Conservation (phyloP, 2,329 filamentous ascomycete species). For the Paracorniculantispora psalliotae region DNA sequence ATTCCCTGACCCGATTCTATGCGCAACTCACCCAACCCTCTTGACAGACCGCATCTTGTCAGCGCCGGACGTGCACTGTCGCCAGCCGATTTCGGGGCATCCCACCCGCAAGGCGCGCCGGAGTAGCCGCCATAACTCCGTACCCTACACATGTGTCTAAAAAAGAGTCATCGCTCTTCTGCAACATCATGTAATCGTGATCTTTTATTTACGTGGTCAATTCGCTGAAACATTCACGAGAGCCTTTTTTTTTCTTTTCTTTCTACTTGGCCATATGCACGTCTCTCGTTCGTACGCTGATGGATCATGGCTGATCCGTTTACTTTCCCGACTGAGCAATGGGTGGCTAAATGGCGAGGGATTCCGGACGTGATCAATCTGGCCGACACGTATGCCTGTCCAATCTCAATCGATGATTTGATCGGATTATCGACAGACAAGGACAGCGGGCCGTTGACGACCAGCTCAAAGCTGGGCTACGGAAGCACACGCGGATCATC, state of each 20-base stretch:
- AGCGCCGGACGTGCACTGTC: not conserved
- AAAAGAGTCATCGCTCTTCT: slow-evolving; percentile 1
- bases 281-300: not conserved
- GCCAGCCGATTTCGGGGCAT: slow-evolving; percentile 3
- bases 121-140: not conserved
- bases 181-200: not conserved
- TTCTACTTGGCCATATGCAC: not conserved
- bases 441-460: slow-evolving; percentile 36
- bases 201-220: not conserved
- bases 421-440: slow-evolving; percentile 53
- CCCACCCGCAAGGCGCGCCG: not conserved
- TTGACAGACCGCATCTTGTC: not conserved
- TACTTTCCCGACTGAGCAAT: slow-evolving; percentile 66
- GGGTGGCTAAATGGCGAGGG: slow-evolving; percentile 59
- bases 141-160: not conserved
- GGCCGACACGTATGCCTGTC: slow-evolving; percentile 73
- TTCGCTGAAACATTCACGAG: not conserved
- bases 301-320: slow-evolving; percentile 19
- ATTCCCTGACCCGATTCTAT: not conserved
- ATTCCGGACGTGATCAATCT: slow-evolving; percentile 61
- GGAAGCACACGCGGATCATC: slow-evolving; percentile 66
- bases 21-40: not conserved
- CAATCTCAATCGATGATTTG: slow-evolving; percentile 67
- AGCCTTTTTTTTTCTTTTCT: not conserved
- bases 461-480: slow-evolving; percentile 61